Evolutionary conservation across 1,284 basidiomycete species (phyloP), one percentile per base, ranked within the genome.

Genomic region (Trichosporon inkin): DNA sequence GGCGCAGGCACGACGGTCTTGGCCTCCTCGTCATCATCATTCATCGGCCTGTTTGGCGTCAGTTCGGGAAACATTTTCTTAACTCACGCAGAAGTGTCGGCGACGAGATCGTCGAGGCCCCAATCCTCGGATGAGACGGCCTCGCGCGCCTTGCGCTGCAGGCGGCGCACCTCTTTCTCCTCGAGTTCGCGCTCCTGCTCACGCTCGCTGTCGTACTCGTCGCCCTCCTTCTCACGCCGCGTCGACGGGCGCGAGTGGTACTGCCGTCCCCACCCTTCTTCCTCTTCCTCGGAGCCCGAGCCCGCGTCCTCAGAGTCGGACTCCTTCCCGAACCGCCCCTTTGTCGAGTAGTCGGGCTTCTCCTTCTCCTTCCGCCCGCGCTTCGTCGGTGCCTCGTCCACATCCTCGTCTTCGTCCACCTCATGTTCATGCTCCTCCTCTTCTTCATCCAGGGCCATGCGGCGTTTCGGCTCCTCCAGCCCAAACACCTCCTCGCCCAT

Each of bases 141-240:
- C 66, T 90, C 87, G 19, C 89, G 82, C 38, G 84, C 81, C 76
- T 89, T 90, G 24, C 81, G 78, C 76, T 96, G 94, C 55, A 97
- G 76, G 53, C 90, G 81, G 68, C 81, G 86, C 7, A 89, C 67
- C 44, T 65, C 67, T 39, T 60, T 62, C 55, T 64, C 62, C 53
- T 65, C 66, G 32, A 62, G 55, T 36, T 63, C 64, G 20, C 63
- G 58, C 39, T 63, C 62, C 62, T 67, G 59, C 53, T 66, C 65
- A n/a, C 60, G 56, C 56, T 66, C 71, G 67, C 90, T 89, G 40
- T 89, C 62, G 52, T 64, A 62, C 19, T 54, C 60, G 37, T 63
- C 63, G 51, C 41, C 41, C 55, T 65, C 65, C 52, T 60, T 59
- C 56, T 60, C 62, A 6, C 65, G 55, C 19, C 65, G 64, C n/a